Conservation (phyloP, 345 rosid genomes). For the Arabis alpina region DNA sequence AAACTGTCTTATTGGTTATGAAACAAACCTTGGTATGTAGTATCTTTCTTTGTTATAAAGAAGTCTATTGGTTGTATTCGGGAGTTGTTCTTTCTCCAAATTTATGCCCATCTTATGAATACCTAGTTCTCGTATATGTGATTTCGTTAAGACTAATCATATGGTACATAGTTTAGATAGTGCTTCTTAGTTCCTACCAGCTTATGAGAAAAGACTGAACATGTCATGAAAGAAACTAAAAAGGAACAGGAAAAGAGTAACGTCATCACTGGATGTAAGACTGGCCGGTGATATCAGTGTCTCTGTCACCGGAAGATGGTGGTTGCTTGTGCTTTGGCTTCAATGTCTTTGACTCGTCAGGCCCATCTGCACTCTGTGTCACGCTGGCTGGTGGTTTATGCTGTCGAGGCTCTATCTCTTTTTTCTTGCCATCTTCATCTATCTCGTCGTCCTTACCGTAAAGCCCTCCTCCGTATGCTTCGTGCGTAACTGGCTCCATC, state of each 20-base stretch:
- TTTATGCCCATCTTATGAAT: background rate
- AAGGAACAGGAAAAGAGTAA: background rate
- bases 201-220: background rate
- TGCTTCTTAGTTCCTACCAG: background rate
- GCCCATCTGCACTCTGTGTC: slow-evolving; percentile 67
- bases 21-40: background rate
- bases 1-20: background rate
- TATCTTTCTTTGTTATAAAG: background rate
- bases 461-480: slow-evolving; percentile 72
- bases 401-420: slow-evolving; percentile 15
- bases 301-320: slow-evolving; percentile 64
- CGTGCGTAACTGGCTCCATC: slow-evolving; percentile 60
- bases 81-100: background rate
- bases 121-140: background rate
- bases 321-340: slow-evolving; percentile 57
- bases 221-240: background rate
- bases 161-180: background rate
- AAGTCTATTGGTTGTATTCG: background rate
- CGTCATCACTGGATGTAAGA: slow-evolving; percentile 61
- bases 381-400: slow-evolving; percentile 60
- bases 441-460: slow-evolving; percentile 52
- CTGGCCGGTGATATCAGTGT: slow-evolving; percentile 67
- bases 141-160: background rate
- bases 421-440: background rate
- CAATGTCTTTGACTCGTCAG: slow-evolving; percentile 32